Percentiles rank a stretch among this genome's conserved stretches.
Evolutionary conservation across 495 filamentous ascomycete species (phyloP).

Genomic region (Penicillium samsonianum): DNA sequence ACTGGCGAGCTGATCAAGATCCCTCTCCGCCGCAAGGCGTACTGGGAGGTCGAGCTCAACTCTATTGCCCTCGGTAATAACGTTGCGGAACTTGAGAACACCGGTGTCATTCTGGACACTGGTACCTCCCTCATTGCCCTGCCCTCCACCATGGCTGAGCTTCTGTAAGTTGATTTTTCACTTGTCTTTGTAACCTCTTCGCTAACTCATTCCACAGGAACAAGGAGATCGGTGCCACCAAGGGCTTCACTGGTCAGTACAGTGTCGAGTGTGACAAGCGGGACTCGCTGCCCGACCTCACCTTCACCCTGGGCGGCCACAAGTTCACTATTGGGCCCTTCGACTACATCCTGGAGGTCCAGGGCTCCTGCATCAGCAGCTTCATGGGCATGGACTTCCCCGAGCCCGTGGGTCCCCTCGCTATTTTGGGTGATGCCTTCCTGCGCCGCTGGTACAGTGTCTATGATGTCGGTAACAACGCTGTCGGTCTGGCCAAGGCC

Average conservation of each 20-base stretch:
- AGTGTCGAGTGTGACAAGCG: slow-evolving; percentile 86
- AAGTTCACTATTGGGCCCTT: slow-evolving; percentile 86
- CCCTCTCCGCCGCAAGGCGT: slow-evolving; percentile 94
- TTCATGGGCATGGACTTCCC: slow-evolving; percentile 99
- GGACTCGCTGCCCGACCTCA: slow-evolving; percentile 79
- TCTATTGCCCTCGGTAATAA: slow-evolving; percentile 83
- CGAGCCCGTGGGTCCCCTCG: slow-evolving; percentile 85
- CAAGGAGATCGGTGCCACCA: slow-evolving; percentile 96
- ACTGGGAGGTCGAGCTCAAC: slow-evolving; percentile 99
- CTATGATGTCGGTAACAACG: slow-evolving; percentile 84
- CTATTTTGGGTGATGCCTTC: slow-evolving; percentile 97
- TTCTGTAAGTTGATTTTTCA: slow-evolving; percentile 58
- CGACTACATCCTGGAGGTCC: slow-evolving; percentile 96
- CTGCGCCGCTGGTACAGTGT: slow-evolving; percentile 96
- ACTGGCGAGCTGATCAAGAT: slow-evolving; percentile 88
- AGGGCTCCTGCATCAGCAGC: slow-evolving; percentile 92
- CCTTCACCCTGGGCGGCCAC: slow-evolving; percentile 82
- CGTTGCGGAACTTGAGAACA: slow-evolving; percentile 84
- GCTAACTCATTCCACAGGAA: slow-evolving; percentile 57
- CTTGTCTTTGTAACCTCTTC: background rate
- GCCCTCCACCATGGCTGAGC: slow-evolving; percentile 88
- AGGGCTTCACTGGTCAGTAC: slow-evolving; percentile 94
- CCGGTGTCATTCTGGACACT: slow-evolving; percentile 96
- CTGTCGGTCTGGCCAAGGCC: slow-evolving; percentile 84
- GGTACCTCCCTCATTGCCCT: slow-evolving; percentile 98